phyloP scores from a whole-genome alignment of 208 protist genomes.

The Trypanosomatidae sp. region DNA sequence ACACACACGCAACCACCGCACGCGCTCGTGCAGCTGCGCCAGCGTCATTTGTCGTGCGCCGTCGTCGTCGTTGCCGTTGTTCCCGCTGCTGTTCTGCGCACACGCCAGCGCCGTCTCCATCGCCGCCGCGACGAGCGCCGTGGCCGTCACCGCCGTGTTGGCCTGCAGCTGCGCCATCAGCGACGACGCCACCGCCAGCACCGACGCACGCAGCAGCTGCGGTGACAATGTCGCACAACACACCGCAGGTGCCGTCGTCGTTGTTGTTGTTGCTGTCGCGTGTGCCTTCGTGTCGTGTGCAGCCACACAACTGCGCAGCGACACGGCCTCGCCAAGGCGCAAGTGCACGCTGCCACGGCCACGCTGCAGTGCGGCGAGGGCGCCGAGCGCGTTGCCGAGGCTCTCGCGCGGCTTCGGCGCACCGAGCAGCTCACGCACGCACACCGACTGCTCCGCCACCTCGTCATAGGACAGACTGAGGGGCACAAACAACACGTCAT shows the following conservation, averaged over 20 bases:
- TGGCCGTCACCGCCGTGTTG: slow-evolving; percentile 65
- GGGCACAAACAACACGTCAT: slow-evolving; percentile 74
- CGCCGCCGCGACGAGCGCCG: slow-evolving; percentile 52
- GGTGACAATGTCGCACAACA: slow-evolving; percentile 5
- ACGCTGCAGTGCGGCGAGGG: slow-evolving; percentile 26
- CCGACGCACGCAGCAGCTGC: slow-evolving; percentile 9
- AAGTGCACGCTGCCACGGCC: slow-evolving; percentile 75
- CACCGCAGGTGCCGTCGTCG: slow-evolving; percentile 2
- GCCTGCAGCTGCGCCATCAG: slow-evolving; percentile 46
- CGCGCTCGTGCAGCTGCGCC: too few species aligned
- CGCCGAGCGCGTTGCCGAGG: slow-evolving; percentile 55
- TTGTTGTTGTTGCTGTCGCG: background rate
- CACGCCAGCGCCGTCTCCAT: slow-evolving; percentile 26
- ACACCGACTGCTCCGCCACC: slow-evolving; percentile 65
- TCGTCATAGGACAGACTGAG: slow-evolving; percentile 86
- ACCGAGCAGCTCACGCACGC: slow-evolving; percentile 80
- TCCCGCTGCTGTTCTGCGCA: background rate
- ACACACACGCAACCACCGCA: too few species aligned
- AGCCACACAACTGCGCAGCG: slow-evolving; percentile 21
- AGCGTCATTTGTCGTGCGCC: too few species aligned
- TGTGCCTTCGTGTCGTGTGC: background rate
- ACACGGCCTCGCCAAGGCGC: slow-evolving; percentile 62
- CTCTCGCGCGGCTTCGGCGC: slow-evolving; percentile 72
- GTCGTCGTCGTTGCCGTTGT: background rate
- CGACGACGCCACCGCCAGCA: slow-evolving; percentile 31